Conservation (phyloP, 176 grass and related monocot genomes). For the Chloris gayana region DNA sequence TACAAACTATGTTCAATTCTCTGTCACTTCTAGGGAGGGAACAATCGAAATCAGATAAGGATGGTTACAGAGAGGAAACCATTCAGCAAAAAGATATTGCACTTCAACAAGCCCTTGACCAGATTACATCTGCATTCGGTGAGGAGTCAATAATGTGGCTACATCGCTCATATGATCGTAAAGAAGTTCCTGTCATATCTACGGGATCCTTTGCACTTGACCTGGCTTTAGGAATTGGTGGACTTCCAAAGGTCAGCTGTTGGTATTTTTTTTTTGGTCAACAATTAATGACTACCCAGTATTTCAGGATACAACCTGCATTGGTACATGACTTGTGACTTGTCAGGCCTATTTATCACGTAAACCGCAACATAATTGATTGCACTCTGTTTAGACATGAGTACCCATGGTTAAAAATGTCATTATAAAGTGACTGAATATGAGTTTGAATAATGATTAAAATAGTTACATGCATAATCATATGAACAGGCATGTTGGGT, state of each 20-base stretch:
- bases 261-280: neutral
- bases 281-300: neutral
- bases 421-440: neutral
- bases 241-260: conserved; percentile 57
- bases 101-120: conserved; percentile 59
- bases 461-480: neutral
- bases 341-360: neutral
- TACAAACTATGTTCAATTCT: neutral
- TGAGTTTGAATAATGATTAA: neutral
- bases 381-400: too few relatives aligned
- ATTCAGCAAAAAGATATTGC: conserved; percentile 46
- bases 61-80: conserved; percentile 9
- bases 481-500: neutral
- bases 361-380: neutral
- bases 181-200: conserved; percentile 57
- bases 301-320: neutral
- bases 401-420: too few relatives aligned
- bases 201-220: conserved; percentile 64
- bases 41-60: conserved; percentile 35
- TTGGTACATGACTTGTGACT: conserved; percentile 6
- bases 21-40: conserved; percentile 26
- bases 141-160: conserved; percentile 69
- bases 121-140: conserved; percentile 57
- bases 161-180: conserved; percentile 32
- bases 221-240: conserved; percentile 66